Percentiles rank a stretch among this genome's conserved stretches.
Conservation (phyloP, 805 yeast genomes). For the Monosporozyma siamensis region DNA sequence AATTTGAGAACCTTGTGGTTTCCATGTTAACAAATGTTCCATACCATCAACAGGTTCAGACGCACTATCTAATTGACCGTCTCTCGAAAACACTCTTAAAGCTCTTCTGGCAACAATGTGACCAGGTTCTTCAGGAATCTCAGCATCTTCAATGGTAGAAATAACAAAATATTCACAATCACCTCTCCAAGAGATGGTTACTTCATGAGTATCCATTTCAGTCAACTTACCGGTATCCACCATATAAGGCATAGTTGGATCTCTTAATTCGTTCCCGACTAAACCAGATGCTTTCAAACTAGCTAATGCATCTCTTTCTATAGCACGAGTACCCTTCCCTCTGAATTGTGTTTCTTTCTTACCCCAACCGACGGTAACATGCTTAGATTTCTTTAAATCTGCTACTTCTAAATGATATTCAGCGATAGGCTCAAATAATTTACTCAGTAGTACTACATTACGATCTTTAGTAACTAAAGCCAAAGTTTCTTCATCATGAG, state of each 20-base stretch:
- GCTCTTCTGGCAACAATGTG: constrained; percentile 48
- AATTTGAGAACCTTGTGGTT: constrained; percentile 81
- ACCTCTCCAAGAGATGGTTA: constrained; percentile 83
- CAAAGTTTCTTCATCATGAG: constrained; percentile 83
- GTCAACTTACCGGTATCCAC: constrained; percentile 62
- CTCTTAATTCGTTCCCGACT: constrained; percentile 61
- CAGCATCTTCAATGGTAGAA: constrained; percentile 46
- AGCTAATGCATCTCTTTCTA: constrained; percentile 53
- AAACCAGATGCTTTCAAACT: constrained; percentile 47
- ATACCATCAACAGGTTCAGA: constrained; percentile 84
- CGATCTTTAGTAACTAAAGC: constrained; percentile 55
- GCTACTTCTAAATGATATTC: constrained; percentile 50
- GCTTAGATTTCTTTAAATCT: constrained; percentile 64
- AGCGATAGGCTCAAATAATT: constrained; percentile 68
- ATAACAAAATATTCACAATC: constrained; percentile 81
- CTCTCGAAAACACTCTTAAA: constrained; percentile 71
- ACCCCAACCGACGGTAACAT: constrained; percentile 98
- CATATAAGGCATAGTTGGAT: constrained; percentile 77
- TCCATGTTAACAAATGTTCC: constrained; percentile 72
- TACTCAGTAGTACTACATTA: constrained; percentile 56
- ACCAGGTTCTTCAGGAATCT: constrained; percentile 32
- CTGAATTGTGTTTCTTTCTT: constrained; percentile 91
- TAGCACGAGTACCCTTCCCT: constrained; percentile 82
- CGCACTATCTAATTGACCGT: constrained; percentile 69
- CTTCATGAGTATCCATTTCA: constrained; percentile 40